Evolutionary conservation across 257 asterid genomes (phyloP), one percentile per base, ranked within the genome.

Genomic region (Buddleja alternifolia): DNA sequence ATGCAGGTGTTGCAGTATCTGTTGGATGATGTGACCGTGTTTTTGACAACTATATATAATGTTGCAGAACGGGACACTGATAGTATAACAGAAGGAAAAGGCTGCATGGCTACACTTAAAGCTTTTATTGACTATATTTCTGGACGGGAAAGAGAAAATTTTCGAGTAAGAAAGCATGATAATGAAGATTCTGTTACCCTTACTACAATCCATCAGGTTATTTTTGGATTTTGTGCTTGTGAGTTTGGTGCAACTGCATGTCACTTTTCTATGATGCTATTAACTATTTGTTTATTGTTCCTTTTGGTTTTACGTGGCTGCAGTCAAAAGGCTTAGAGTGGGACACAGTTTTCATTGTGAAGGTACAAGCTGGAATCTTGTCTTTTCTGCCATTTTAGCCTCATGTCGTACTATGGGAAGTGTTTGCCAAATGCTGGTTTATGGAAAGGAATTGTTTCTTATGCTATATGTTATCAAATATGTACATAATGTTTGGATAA

Each of bases 261-360:
- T 59, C 51, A 60, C 59, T 44, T 57, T 71, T 64, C 21, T 66
- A 41, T 63, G 61, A 74, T 66, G 25, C 46, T 42, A 39, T 54
- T 32, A 36, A 63, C 60, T 51, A n/a, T n/a, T 34, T 21, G 25
- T 29, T 59, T 54, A 14, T 53, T 20, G 53, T 55, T 56, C 63
- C 51, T 70, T 45, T 60, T 66, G 67, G 79, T 34, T 69, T 47
- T 23, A 54, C 53, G 52, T 74, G 70, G 70, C n/a, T n/a, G n/a
- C 88, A 93, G 99, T 90, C 99, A 55, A 93, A 93, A 81, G 97
- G 99, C 79, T 78, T 93, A 79, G 99, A 93, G 73, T 93, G 99
- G 99, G 97, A 93, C 77, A 86, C 95, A 53, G 97, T 93, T 85
- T 93, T 93, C 87, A 85, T 93, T 72, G 92, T 90, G 76, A 93